phyloP scores from a whole-genome alignment of 805 yeast species.

The Barnettozyma salicaria region DNA sequence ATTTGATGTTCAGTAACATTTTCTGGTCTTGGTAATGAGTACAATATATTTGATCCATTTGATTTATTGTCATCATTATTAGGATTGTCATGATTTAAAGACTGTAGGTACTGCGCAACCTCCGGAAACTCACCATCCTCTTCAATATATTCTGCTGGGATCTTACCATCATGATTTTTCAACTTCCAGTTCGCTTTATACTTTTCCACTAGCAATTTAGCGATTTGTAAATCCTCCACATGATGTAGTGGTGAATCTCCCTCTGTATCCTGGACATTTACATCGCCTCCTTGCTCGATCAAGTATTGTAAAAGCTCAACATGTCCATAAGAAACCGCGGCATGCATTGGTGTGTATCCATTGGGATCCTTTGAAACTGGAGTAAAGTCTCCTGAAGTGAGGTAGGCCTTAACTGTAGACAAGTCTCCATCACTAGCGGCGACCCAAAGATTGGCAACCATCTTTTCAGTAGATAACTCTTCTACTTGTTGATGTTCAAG shows the following conservation, averaged over 20 bases:
- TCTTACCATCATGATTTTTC: slow-evolving; percentile 68
- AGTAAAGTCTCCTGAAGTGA: slow-evolving; percentile 45
- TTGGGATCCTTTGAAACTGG: slow-evolving; percentile 81
- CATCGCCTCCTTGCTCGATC: slow-evolving; percentile 61
- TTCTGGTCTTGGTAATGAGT: slow-evolving; percentile 21
- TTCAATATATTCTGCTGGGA: slow-evolving; percentile 65
- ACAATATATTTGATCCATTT: no score
- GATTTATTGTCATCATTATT: slow-evolving; percentile 4
- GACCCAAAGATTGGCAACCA: slow-evolving; percentile 70
- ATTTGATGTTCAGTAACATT: slow-evolving; percentile 37
- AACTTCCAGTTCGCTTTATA: slow-evolving; percentile 59
- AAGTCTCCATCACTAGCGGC: slow-evolving; percentile 85
- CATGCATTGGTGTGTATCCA: slow-evolving; percentile 96
- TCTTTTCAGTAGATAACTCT: neutral
- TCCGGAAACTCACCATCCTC: slow-evolving; percentile 87
- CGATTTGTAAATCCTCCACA: slow-evolving; percentile 65
- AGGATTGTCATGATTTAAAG: slow-evolving; percentile 32
- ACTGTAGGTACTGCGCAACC: slow-evolving; percentile 54
- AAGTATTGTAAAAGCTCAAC: slow-evolving; percentile 55
- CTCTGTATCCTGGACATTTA: slow-evolving; percentile 77
- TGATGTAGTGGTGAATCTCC: slow-evolving; percentile 97
- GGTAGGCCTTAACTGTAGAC: slow-evolving; percentile 47
- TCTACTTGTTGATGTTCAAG: neutral
- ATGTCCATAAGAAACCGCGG: slow-evolving; percentile 94
- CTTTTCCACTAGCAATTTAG: slow-evolving; percentile 59